Percentiles rank a stretch among this genome's conserved stretches.
phyloP scores from a whole-genome alignment of 169 alveolate species.

The Plasmodium knowlesi region DNA sequence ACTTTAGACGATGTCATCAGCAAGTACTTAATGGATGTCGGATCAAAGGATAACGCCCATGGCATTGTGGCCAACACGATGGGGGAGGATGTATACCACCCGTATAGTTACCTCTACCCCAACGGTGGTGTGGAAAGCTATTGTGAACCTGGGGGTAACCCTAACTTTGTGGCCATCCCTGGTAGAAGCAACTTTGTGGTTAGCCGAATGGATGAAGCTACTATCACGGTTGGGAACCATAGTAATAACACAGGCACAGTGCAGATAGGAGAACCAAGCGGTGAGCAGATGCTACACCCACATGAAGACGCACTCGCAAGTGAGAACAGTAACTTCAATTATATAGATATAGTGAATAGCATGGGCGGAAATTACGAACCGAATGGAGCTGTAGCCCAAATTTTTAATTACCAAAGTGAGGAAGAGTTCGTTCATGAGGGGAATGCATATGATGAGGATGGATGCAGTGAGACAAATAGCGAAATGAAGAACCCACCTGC shows the following conservation, averaged over 20 bases:
- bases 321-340: neutral
- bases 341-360: neutral
- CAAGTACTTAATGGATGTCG: slow-evolving; percentile 8
- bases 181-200: neutral
- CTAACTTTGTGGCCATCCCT: neutral
- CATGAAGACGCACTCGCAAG: neutral
- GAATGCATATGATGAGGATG: neutral
- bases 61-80: neutral
- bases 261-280: neutral
- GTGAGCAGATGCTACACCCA: neutral
- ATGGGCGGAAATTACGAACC: neutral
- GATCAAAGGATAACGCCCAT: neutral
- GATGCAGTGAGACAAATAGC: neutral
- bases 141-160: neutral
- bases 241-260: neutral
- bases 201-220: neutral
- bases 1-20: slow-evolving; percentile 29
- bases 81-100: neutral
- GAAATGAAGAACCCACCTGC: neutral
- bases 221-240: neutral
- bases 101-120: neutral
- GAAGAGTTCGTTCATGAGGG: neutral
- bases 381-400: neutral
- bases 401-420: neutral
- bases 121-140: neutral